Evolutionary conservation across 495 filamentous ascomycete genomes (phyloP).

Genomic region (Tuber umbilicatum): DNA sequence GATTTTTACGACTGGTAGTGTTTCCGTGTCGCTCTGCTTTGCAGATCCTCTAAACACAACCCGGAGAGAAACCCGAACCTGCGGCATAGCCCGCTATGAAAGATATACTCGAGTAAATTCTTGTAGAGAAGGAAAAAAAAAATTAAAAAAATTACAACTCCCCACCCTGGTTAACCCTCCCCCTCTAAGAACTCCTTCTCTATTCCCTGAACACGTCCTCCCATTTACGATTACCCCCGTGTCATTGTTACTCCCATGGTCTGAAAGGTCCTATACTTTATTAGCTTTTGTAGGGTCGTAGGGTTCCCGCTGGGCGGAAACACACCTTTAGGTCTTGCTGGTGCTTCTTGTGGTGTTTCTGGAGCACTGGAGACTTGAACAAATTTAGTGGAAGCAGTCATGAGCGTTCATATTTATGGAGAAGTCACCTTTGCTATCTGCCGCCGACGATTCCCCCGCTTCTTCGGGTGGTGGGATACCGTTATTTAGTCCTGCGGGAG

Average conservation of each 20-base stretch:
- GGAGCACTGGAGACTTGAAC: background rate
- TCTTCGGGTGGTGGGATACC: background rate
- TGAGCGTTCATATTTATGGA: background rate
- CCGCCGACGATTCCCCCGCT: background rate
- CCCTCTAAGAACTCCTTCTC: background rate
- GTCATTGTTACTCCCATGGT: background rate
- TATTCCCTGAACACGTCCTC: background rate
- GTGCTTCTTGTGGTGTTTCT: background rate
- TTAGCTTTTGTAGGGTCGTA: background rate
- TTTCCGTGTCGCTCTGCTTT: background rate
- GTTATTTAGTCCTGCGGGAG: background rate
- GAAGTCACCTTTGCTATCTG: background rate
- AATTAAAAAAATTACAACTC: background rate
- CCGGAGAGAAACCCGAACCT: background rate
- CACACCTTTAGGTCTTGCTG: slow-evolving; percentile 1
- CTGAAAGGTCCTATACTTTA: background rate
- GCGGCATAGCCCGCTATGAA: background rate
- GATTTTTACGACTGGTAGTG: too few relatives aligned
- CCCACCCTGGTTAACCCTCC: background rate
- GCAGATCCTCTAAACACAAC: background rate
- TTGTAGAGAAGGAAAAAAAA: background rate
- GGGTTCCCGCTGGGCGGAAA: background rate
- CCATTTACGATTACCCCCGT: background rate
- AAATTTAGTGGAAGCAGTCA: background rate
- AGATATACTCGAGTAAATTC: background rate